Evolutionary conservation across 2,329 filamentous ascomycete genomes (phyloP).

Genomic region (Magnaporthiopsis poae): DNA sequence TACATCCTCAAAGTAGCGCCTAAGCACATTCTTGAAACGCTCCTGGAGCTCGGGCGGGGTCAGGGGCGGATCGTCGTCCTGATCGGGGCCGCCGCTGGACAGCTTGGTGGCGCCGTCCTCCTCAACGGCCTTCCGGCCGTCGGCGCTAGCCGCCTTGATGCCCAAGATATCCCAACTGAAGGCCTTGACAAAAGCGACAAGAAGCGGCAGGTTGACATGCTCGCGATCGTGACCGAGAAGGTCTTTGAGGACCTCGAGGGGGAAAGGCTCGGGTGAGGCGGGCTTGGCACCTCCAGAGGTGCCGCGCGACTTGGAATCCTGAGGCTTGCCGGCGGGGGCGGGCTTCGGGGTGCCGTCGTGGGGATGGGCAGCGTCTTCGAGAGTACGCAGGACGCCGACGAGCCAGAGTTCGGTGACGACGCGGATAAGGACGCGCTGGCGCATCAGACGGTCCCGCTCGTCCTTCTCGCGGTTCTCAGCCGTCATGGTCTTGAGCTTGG

Average conservation of each 20-base stretch:
- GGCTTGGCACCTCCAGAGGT: slow-evolving; percentile 44
- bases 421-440: slow-evolving; percentile 76
- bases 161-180: slow-evolving; percentile 95
- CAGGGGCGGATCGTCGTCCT: slow-evolving; percentile 59
- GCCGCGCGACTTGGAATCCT: slow-evolving; percentile 46
- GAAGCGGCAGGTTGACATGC: slow-evolving; percentile 78
- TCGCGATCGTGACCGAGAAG: slow-evolving; percentile 87
- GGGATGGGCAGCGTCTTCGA: slow-evolving; percentile 56
- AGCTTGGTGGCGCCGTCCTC: slow-evolving; percentile 62
- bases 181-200: slow-evolving; percentile 90
- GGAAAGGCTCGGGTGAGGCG: slow-evolving; percentile 77
- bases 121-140: slow-evolving; percentile 74
- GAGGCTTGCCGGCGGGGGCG: slow-evolving; percentile 53
- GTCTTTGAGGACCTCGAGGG: slow-evolving; percentile 94
- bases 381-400: slow-evolving; percentile 72
- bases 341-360: slow-evolving; percentile 50
- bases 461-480: slow-evolving; percentile 84
- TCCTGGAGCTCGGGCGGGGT: slow-evolving; percentile 68
- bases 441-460: slow-evolving; percentile 81
- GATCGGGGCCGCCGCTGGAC: slow-evolving; percentile 29
- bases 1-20: slow-evolving; percentile 84
- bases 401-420: slow-evolving; percentile 96
- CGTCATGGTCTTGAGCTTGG: slow-evolving; percentile 64
- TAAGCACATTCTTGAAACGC: slow-evolving; percentile 75
- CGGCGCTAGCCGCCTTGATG: slow-evolving; percentile 58